Evolutionary conservation across 805 yeast species (phyloP), one percentile per base, ranked within the genome.

Genomic region (Candida sonorensis): DNA sequence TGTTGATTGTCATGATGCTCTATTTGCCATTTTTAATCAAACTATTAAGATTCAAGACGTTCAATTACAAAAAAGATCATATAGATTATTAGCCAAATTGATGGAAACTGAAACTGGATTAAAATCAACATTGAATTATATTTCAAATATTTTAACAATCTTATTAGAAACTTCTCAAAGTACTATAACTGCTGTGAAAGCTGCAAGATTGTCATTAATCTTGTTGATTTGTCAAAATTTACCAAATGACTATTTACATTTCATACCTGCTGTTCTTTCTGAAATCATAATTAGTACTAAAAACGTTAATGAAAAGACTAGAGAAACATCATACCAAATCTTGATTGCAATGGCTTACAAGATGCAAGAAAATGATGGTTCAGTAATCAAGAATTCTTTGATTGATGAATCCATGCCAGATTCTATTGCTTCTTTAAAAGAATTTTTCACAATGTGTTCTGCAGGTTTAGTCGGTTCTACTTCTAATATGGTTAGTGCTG

Each of bases 401-500:
- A 76, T 82, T 37, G 87, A 73, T 29, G 59, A 66, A 6, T 69
- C 63, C 6, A 70, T 77, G 18, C 81, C 82, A n/a, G 72, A 72
- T 38, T 64, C 78, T 8, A 65, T 67, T 31, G 92, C 95, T 7
- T 67, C 76, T 13, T 66, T 88, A 35, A 71, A 77, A 28, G 96
- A 88, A 59, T 88, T 69, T 53, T 85, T 90, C 64, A 86, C 94
- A 19, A 85, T 92, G 81, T 81, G 90, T 19, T 75, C 90, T 57
- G 98, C 97, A 18, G 99, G 98, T 64, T 67, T 94, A 45, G 96
- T 92, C 23, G 96, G 96, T 36, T 79, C 82, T 43, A 73, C 92
- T 19, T 90, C 94, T 22, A 95, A 90, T 62, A 90, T 90, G 96
- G 83, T 92, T 20, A 84, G 95, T 50, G 97, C 97, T n/a, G 77